Base-by-base conservation (phyloP, 805 yeast species). In the Myxozyma neglecta region DNA sequence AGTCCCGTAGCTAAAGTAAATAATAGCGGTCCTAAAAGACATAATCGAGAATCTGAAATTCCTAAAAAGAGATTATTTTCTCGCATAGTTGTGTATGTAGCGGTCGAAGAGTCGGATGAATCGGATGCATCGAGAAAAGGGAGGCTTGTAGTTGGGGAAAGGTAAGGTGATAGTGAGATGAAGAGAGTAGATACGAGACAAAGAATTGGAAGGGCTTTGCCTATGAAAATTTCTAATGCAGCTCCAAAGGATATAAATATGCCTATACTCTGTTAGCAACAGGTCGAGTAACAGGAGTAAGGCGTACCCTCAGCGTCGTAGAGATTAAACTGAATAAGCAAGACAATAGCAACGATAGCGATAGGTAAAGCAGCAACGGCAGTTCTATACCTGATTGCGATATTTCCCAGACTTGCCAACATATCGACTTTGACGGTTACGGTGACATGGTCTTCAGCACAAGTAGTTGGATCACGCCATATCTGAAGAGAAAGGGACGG, bases 311-410 rank as follows among this genome's bases (percentile, higher is more conserved):
- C 34, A 7, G 59, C 10, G 16, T 76, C 71, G 69, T 79, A 86
- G 20, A 70, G 67, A 44, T 69, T 69, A 56, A 87, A 76, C 71
- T 92, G 97, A 20, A 83, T 68, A 1, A 82, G 68, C 50, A 87
- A 65, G 0, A 82, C 81, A 20, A 83, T 59, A 0, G 84, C 73
- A 0, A 86, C 79, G 18, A 88, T 76, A 44, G 84, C 83, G 0
- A 86, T 77, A 2, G 96, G 91, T 58, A 88, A 80, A 1, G 92
- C 81, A 4, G 89, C 86, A 43, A 87, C 76, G 1, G 89, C 84
- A n/a, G 93, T 79, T 70, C 99, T 80, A 73, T 89, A 93, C 59
- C 96, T 79, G 66, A 91, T 77, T 6, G 89, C 86, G 53, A 92
- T 74, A 65, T 88, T 79, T 60, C 85, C 86, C 63, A 92, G 73